Evolutionary conservation across 257 asterid genomes (phyloP).

Genomic region (Gynochthodes officinalis): DNA sequence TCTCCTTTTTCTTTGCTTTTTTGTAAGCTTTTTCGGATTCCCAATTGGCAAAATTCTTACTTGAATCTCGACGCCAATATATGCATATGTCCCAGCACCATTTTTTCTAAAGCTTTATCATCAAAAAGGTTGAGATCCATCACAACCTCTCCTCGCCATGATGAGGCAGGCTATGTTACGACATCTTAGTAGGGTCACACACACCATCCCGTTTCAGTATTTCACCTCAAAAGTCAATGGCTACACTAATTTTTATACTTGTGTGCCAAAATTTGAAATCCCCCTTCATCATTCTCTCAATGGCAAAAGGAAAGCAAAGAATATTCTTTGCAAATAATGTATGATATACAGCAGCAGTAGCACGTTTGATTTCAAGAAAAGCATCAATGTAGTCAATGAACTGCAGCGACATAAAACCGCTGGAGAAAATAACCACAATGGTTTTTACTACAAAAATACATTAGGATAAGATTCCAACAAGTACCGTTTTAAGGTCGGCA

Average conservation of each 20-base stretch:
- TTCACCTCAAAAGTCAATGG: constrained; percentile 24
- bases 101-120: constrained; percentile 42
- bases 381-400: neutral
- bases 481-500: constrained; percentile 45
- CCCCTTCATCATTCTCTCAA: neutral
- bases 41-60: constrained; percentile 27
- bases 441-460: no score
- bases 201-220: no score
- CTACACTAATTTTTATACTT: constrained; percentile 23
- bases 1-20: constrained; percentile 29
- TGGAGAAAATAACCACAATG: neutral
- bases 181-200: constrained; percentile 36
- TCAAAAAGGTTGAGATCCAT: constrained; percentile 20
- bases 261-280: constrained; percentile 2
- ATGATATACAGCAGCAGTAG: no score
- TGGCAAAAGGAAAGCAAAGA: neutral
- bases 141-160: constrained; percentile 18
- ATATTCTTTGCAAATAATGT: no score
- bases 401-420: neutral
- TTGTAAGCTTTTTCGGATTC: constrained; percentile 19
- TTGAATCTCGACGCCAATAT: constrained; percentile 28
- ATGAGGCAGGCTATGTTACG: constrained; percentile 22
- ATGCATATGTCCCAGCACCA: constrained; percentile 24
- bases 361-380: no score
- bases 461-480: no score